Conservation (phyloP, 768 basidiomycete species). For the Tricholoma saponaceum region DNA sequence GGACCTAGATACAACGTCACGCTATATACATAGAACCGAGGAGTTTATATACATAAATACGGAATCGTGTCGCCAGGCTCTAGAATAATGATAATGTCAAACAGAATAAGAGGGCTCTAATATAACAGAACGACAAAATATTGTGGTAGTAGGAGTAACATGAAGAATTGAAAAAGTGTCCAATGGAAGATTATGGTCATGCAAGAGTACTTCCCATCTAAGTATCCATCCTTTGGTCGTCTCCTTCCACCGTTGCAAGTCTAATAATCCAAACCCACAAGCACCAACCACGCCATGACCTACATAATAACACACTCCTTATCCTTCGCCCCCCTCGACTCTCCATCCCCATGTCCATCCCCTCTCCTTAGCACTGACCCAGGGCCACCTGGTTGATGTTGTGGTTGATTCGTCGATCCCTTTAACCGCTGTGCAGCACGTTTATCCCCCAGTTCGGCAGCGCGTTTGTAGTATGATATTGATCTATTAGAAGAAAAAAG, state of each 20-base stretch:
- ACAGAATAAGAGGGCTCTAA: background rate
- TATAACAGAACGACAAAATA: background rate
- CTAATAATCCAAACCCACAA: background rate
- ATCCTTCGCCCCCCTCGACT: constrained; percentile 55
- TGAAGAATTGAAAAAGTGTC: background rate
- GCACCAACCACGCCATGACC: background rate
- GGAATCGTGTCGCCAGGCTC: no score
- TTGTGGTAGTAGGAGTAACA: background rate
- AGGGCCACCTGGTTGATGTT: constrained; percentile 55
- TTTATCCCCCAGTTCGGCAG: constrained; percentile 91
- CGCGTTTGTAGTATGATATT: constrained; percentile 78
- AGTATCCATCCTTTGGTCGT: background rate
- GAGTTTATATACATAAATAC: no score
- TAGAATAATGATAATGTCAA: background rate
- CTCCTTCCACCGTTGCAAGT: background rate
- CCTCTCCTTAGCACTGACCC: constrained; percentile 61
- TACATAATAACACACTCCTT: constrained; percentile 91
- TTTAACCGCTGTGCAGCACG: constrained; percentile 84
- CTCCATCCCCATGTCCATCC: constrained; percentile 32
- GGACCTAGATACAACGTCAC: no score
- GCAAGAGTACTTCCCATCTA: background rate
- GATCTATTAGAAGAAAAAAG: constrained; percentile 1
- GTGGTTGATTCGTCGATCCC: constrained; percentile 49
- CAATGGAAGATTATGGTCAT: background rate
- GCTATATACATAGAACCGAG: no score